Evolutionary conservation across 169 alveolate species (phyloP).

Genomic region (Nephromyces sp.): DNA sequence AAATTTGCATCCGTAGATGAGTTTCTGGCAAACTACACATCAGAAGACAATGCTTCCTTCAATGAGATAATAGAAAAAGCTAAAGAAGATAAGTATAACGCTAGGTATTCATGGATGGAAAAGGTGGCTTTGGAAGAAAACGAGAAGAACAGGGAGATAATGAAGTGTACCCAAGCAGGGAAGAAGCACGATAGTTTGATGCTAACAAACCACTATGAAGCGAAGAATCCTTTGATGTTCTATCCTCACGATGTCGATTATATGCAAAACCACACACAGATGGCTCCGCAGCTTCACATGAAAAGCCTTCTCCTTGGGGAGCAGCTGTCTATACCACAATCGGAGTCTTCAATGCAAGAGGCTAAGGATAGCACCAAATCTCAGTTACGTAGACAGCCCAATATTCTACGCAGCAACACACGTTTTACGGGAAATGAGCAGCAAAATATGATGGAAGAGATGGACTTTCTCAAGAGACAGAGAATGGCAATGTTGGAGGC

Average conservation of each 20-base stretch:
- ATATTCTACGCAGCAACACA: background rate
- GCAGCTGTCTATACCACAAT: no score
- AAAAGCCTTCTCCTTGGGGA: no score
- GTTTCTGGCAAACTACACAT: background rate
- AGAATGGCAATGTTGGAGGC: no score
- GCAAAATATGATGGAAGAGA: background rate
- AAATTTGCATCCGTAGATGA: no score
- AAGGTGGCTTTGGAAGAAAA: background rate
- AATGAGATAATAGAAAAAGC: background rate
- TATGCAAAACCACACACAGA: no score
- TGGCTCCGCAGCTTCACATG: no score
- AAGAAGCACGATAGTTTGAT: background rate
- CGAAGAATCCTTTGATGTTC: conserved; percentile 4
- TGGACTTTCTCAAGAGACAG: no score
- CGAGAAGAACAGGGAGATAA: background rate
- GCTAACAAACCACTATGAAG: background rate
- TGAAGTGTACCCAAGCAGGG: background rate
- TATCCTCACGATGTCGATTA: no score
- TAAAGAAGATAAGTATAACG: background rate
- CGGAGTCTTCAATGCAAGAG: no score
- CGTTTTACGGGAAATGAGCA: background rate
- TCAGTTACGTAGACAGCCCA: no score
- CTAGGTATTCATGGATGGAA: conserved; percentile 2
- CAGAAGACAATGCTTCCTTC: conserved; percentile 7
- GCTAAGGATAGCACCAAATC: no score